These are phyloP conservation scores for Mariannaea sp. DNA, from an alignment of 2,329 filamentous ascomycete species.

Conservation along the genomic window DNA sequence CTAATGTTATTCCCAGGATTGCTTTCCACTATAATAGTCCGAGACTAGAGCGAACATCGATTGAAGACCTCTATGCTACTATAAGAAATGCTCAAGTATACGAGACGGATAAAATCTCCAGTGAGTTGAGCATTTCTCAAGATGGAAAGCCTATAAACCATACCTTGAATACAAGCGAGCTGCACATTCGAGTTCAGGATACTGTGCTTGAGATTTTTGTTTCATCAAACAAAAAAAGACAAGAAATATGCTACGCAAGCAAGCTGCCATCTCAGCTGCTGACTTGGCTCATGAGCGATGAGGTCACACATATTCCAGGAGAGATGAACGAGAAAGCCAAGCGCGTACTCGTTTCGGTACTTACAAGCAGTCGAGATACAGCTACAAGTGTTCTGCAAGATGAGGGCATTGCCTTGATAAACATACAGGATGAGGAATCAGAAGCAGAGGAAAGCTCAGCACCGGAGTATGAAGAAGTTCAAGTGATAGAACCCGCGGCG, in stretches of 20 bases:
- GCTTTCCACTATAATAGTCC: constrained; percentile 13
- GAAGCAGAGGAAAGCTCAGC: not conserved
- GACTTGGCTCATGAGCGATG: constrained; percentile 8
- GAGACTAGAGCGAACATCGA: not conserved
- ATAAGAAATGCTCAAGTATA: constrained; percentile 3
- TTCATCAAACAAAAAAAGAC: not conserved
- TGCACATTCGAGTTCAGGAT: constrained; percentile 2
- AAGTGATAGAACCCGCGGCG: not conserved
- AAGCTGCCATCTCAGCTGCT: constrained; percentile 8
- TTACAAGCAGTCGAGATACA: not conserved
- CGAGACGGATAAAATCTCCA: constrained; percentile 14
- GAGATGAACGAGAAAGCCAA: not conserved
- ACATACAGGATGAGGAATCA: not conserved
- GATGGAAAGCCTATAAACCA: not conserved
- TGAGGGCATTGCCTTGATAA: not conserved
- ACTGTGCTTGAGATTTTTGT: not conserved
- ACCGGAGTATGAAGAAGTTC: not conserved
- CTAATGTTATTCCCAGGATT: not conserved
- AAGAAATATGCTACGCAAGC: constrained; percentile 11
- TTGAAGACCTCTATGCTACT: not conserved
- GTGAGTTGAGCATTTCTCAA: not conserved
- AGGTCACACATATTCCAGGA: not conserved
- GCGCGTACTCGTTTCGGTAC: not conserved
- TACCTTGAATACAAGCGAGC: not conserved
- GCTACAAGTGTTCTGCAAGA: not conserved